Conservation (phyloP, 2,329 filamentous ascomycete species). For the Pestalotiopsis sp. region DNA sequence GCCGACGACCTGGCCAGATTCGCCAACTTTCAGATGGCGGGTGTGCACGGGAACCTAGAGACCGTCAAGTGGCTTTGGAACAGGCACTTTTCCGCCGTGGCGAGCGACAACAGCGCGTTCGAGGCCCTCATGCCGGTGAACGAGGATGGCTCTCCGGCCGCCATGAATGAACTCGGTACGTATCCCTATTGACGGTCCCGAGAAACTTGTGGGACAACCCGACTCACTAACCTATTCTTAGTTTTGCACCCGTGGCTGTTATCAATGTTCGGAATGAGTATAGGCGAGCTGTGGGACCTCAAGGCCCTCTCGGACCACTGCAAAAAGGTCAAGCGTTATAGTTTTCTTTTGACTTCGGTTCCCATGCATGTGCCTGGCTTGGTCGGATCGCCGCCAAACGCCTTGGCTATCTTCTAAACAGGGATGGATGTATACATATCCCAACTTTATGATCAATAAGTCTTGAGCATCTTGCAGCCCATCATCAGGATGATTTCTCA, state of each 20-base stretch:
- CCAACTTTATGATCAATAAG: too few species aligned
- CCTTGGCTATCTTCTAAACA: slow-evolving; percentile 45
- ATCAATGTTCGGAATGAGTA: slow-evolving; percentile 53
- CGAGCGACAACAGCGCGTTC: slow-evolving; percentile 64
- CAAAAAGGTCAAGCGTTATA: slow-evolving; percentile 54
- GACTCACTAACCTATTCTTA: slow-evolving; percentile 19
- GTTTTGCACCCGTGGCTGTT: slow-evolving; percentile 52
- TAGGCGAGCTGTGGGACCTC: slow-evolving; percentile 60
- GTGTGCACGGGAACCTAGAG: slow-evolving; percentile 49
- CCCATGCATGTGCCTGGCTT: slow-evolving; percentile 61
- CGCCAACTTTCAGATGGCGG: slow-evolving; percentile 29
- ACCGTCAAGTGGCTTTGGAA: slow-evolving; percentile 71
- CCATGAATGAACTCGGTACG: slow-evolving; percentile 40
- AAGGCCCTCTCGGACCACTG: slow-evolving; percentile 56
- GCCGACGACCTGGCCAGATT: slow-evolving; percentile 37
- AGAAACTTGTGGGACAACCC: not conserved
- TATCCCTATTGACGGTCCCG: not conserved
- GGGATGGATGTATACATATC: not conserved
- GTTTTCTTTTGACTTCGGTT: slow-evolving; percentile 63
- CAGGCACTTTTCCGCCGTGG: slow-evolving; percentile 67
- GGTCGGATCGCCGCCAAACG: slow-evolving; percentile 51
- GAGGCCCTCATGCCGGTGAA: slow-evolving; percentile 63
- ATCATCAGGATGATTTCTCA: not conserved
- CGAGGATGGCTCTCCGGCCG: slow-evolving; percentile 37
- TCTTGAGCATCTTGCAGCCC: not conserved